Conservation (phyloP, 106 monocot genomes). For the Acorus gramineus region DNA sequence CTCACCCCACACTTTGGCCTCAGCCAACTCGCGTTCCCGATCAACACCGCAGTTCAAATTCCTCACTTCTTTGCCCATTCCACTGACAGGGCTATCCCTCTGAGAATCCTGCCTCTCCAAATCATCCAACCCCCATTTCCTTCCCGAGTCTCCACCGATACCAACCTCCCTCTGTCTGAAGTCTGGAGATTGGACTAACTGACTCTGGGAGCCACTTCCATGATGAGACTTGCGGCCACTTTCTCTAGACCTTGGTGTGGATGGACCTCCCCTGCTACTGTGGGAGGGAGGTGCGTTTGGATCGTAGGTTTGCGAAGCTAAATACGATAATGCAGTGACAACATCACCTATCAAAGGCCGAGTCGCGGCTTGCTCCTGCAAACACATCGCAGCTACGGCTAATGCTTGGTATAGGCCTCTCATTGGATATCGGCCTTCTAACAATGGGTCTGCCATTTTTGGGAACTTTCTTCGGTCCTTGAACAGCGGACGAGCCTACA, state of each 20-base stretch:
- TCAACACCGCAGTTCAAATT: conserved; percentile 14
- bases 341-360: conserved; percentile 82
- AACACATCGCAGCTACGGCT: conserved; percentile 91
- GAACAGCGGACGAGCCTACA: conserved; percentile 86
- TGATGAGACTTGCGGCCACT: too few species aligned
- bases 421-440: conserved; percentile 70
- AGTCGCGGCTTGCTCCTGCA: conserved; percentile 84
- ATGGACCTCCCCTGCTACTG: conserved; percentile 29
- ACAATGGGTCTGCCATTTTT: conserved; percentile 79
- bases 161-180: conserved; percentile 31
- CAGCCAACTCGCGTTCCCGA: conserved; percentile 46
- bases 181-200: conserved; percentile 42
- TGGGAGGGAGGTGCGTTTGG: conserved; percentile 39
- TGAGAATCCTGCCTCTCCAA: conserved; percentile 27
- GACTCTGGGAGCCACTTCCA: conserved; percentile 2
- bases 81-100: conserved; percentile 22
- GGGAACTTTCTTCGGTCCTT: conserved; percentile 82
- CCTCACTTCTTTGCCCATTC: conserved; percentile 14
- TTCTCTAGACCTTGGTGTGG: conserved; percentile 41
- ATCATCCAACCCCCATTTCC: conserved; percentile 41
- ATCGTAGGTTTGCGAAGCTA: conserved; percentile 76
- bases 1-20: conserved; percentile 65
- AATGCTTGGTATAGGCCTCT: conserved; percentile 81
- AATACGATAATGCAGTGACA: conserved; percentile 74
- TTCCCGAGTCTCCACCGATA: conserved; percentile 38